phyloP scores from a whole-genome alignment of 2,329 filamentous ascomycete species.

The Colletotrichum lupini region DNA sequence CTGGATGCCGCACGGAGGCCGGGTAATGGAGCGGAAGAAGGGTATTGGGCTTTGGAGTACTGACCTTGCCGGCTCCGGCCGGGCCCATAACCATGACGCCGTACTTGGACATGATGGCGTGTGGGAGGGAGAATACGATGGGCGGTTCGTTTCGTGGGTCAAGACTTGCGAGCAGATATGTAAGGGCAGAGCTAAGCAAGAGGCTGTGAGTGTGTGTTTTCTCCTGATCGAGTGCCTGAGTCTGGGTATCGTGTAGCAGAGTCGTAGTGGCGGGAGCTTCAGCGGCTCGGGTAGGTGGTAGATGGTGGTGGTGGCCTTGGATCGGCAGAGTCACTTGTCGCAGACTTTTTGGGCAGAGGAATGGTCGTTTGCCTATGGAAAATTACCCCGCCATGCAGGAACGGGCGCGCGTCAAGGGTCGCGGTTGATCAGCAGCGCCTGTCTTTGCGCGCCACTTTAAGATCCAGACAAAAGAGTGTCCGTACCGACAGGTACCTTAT shows the following conservation, averaged over 20 bases:
- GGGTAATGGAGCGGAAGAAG: background rate
- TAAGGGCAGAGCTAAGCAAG: constrained; percentile 4
- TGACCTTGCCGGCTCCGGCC: constrained; percentile 90
- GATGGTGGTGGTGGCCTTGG: background rate
- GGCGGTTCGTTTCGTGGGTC: background rate
- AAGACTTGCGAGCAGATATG: constrained; percentile 6
- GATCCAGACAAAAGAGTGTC: background rate
- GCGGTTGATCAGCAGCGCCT: constrained; percentile 21
- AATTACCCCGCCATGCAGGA: constrained; percentile 37
- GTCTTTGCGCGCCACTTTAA: constrained; percentile 17
- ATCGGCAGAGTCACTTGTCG: constrained; percentile 8
- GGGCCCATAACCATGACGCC: constrained; percentile 96
- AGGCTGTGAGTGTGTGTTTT: background rate
- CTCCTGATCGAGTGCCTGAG: background rate
- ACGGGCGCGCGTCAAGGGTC: constrained; percentile 29
- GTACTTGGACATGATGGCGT: constrained; percentile 84
- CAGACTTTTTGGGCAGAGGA: constrained; percentile 14
- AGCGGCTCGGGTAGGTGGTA: background rate
- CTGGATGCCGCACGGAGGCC: constrained; percentile 4
- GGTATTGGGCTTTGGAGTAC: constrained; percentile 20
- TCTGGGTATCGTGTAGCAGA: background rate
- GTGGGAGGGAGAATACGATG: background rate
- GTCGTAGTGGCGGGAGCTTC: background rate
- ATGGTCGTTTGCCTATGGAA: constrained; percentile 19
- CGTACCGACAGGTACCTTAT: background rate